phyloP scores from a whole-genome alignment of 2,329 filamentous ascomycete species.

The Talaromyces verruculosus region DNA sequence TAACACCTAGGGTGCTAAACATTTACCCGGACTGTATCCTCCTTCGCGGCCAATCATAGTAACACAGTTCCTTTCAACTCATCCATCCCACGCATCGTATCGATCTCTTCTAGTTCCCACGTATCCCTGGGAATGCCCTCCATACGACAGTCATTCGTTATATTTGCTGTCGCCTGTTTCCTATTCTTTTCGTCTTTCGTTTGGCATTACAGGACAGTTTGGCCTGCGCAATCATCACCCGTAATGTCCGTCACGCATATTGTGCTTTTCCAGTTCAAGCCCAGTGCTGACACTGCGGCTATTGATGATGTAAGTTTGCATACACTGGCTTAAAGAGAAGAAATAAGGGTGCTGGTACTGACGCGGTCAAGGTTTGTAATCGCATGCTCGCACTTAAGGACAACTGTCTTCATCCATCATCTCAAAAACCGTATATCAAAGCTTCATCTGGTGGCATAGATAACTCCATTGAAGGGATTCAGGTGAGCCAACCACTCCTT shows the following conservation, averaged over 20 bases:
- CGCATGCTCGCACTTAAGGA: slow-evolving; percentile 59
- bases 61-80: background rate
- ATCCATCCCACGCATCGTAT: background rate
- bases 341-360: background rate
- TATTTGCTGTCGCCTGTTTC: background rate
- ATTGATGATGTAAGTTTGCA: slow-evolving; percentile 55
- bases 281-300: slow-evolving; percentile 48
- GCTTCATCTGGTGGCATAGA: slow-evolving; percentile 60
- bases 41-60: background rate
- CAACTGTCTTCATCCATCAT: slow-evolving; percentile 60
- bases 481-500: slow-evolving; percentile 47
- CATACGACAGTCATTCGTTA: background rate
- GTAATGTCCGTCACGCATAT: slow-evolving; percentile 66
- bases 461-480: slow-evolving; percentile 60
- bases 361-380: slow-evolving; percentile 51
- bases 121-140: background rate
- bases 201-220: slow-evolving; percentile 4
- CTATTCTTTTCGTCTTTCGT: slow-evolving; percentile 1
- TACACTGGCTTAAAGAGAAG: background rate
- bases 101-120: background rate
- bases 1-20: background rate
- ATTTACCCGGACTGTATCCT: background rate
- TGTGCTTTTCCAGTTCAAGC: slow-evolving; percentile 66
- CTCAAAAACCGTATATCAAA: slow-evolving; percentile 61
- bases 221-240: background rate